A percentile compares a stretch with the other conserved stretches of the same genome.
phyloP scores from a whole-genome alignment of 2,329 filamentous ascomycete species.

The Drechslera avenae region DNA sequence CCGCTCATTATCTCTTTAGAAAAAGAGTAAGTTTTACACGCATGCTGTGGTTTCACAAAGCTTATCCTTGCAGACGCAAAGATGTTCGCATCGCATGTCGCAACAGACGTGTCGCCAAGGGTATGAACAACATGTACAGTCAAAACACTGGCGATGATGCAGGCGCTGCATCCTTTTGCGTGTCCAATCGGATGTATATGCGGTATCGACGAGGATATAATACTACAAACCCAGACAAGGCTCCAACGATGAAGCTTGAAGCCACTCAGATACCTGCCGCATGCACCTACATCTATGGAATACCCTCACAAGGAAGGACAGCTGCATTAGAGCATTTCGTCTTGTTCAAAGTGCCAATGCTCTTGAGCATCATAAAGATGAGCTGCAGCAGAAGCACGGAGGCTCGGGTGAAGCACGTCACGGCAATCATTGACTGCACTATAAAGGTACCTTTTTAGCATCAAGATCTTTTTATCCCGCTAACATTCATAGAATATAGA shows the following conservation, averaged over 20 bases:
- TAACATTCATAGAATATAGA: not conserved
- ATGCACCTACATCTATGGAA: slow-evolving; percentile 12
- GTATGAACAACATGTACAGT: slow-evolving; percentile 16
- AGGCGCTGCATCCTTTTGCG: slow-evolving; percentile 21
- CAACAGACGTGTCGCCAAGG: slow-evolving; percentile 14
- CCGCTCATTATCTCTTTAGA: not conserved
- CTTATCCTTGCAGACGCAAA: slow-evolving; percentile 3
- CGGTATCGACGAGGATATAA: slow-evolving; percentile 14
- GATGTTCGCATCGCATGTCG: slow-evolving; percentile 8
- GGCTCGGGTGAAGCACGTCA: slow-evolving; percentile 20
- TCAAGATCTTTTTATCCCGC: not conserved
- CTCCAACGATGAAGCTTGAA: slow-evolving; percentile 13
- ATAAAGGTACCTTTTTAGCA: slow-evolving; percentile 6
- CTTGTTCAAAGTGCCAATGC: not conserved
- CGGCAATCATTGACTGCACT: slow-evolving; percentile 9
- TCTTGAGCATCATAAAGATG: slow-evolving; percentile 26
- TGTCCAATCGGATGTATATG: slow-evolving; percentile 28
- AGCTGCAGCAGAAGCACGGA: slow-evolving; percentile 21
- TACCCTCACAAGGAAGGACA: slow-evolving; percentile 20
- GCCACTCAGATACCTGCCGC: slow-evolving; percentile 25
- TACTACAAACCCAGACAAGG: not conserved
- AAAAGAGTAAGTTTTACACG: not conserved
- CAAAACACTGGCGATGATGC: slow-evolving; percentile 14
- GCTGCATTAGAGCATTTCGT: slow-evolving; percentile 8
- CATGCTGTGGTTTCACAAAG: not conserved